Base-by-base conservation (phyloP, 306 rosid genomes). In the Mucuna pruriens region DNA sequence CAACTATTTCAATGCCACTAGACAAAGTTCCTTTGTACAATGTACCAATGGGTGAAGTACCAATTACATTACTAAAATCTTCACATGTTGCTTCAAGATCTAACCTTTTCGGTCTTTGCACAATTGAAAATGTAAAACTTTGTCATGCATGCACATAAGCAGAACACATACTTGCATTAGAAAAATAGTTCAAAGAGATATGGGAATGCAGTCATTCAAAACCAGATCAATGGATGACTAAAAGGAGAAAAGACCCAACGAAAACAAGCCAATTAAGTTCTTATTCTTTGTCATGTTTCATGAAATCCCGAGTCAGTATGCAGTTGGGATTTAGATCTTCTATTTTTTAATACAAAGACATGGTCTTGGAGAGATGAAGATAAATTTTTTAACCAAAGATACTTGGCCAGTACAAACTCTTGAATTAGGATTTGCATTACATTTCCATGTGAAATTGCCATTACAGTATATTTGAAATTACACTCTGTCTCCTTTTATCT, bases 21-120 rank as follows among this genome's bases (percentile, higher is more conserved):
- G 99, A 95, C 82, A 95, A 88, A 52, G 98, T 95, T 87, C 99
- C 99, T 88, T 95, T 95, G 84, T 89, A 93, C 84, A 91, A 82
- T 48, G 92, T 89, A 29, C 98, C 96, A 34, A 89, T 78, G 7
- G 94, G 87, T 49, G 94, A 89, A 79, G 86, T 78, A 46, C 95
- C 93, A 57, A 95, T 86, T 4, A 95, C 97, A 79, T 95, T 95
- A 69, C 99, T 95, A 83, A 95, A 95, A 91, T 91, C 99, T 89
- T 95, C 99, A 86, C 99, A 95, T 63, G 99, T 97, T 74, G 80
- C 87, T 85, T 81, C 92, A 74, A 95, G 89, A 84, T 95, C 96
- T 58, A 89, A 76, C 80, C 93, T 87, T 80, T 90, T 93, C 23
- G 93, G 88, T 81, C 90, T 91, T 66, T 97, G 98, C 57, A 89